Evolutionary conservation across 192 early-diverging fungal species (phyloP), one percentile per base, ranked within the genome.

Genomic region (Oehlia diaphana): DNA sequence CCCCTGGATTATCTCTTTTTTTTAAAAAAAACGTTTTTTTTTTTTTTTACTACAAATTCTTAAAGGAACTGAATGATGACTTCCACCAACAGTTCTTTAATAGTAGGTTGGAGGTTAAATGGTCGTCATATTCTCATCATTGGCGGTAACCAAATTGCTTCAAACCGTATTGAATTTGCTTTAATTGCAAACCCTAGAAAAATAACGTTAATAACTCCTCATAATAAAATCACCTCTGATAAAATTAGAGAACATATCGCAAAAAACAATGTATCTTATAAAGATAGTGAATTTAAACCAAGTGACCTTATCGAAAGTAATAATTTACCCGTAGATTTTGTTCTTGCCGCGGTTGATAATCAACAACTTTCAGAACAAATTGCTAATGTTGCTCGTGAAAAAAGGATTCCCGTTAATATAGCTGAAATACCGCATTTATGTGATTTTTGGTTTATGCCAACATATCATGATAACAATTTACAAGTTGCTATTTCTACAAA

Each of bases 401-500:
- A 74, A 10, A 86, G 91, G 6, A 91, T 94, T 21, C 92, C 92
- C 31, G 87, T 96, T 13, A 95, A 96, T 75, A 91, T 93, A 14
- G 90, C 95, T 0, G 94, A 94, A 78, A 86, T 88, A 64, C 85
- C 85, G 9, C 89, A 90, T 14, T 82, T 94, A n/a, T 95, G 93
- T 83, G 93, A 95, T 80, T 96, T 96, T 84, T 88, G 87, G 79
- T 92, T 96, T 82, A 89, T 94, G 79, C 91, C 93, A 19, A 92
- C 90, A 37, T 89, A 92, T 74, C 85, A 91, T 53, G 92, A 93
- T 66, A 84, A 87, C 31, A 85, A 88, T 33, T 81, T 95, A 31
- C 94, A 95, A 86, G 86, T 96, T 33, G 93, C 93, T 1, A 91
- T 95, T 33, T 92, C 92, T 19, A 94, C 94, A 2, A 94, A 92